A percentile compares a stretch with the other conserved stretches of the same genome.
Conservation (phyloP, 2,329 filamentous ascomycete genomes). For the Fusarium robinianum region DNA sequence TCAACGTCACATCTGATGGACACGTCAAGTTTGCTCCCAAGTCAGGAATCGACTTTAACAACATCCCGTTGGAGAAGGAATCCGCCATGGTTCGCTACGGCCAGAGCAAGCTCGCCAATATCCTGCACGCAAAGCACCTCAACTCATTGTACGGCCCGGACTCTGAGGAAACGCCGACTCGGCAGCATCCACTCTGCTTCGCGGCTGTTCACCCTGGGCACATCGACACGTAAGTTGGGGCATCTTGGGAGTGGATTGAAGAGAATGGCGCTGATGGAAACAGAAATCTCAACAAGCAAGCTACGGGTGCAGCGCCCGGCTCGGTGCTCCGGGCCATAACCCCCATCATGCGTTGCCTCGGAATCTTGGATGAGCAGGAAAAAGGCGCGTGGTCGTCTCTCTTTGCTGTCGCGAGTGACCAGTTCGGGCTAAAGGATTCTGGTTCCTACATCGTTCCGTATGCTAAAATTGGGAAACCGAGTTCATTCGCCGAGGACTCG, state of each 20-base stretch:
- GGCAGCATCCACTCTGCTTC: slow-evolving; percentile 2
- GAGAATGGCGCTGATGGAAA: no score
- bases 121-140: slow-evolving; percentile 12
- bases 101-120: slow-evolving; percentile 13
- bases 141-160: background rate
- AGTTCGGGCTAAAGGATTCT: slow-evolving; percentile 20
- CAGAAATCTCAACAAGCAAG: slow-evolving; percentile 25
- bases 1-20: slow-evolving; percentile 31
- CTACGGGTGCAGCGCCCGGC: slow-evolving; percentile 15
- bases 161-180: background rate
- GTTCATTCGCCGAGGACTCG: slow-evolving; percentile 18
- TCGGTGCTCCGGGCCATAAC: slow-evolving; percentile 18
- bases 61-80: slow-evolving; percentile 14
- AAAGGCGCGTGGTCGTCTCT: slow-evolving; percentile 32
- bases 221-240: slow-evolving; percentile 21
- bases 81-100: slow-evolving; percentile 8
- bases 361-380: slow-evolving; percentile 24
- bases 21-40: slow-evolving; percentile 21
- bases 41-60: slow-evolving; percentile 27
- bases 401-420: slow-evolving; percentile 25
- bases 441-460: slow-evolving; percentile 32
- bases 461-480: slow-evolving; percentile 29
- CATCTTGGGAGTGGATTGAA: no score
- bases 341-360: slow-evolving; percentile 22
- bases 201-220: slow-evolving; percentile 18